Evolutionary conservation across 495 filamentous ascomycete species (phyloP), one percentile per base, ranked within the genome.

Genomic region (Xylaria telfairii): DNA sequence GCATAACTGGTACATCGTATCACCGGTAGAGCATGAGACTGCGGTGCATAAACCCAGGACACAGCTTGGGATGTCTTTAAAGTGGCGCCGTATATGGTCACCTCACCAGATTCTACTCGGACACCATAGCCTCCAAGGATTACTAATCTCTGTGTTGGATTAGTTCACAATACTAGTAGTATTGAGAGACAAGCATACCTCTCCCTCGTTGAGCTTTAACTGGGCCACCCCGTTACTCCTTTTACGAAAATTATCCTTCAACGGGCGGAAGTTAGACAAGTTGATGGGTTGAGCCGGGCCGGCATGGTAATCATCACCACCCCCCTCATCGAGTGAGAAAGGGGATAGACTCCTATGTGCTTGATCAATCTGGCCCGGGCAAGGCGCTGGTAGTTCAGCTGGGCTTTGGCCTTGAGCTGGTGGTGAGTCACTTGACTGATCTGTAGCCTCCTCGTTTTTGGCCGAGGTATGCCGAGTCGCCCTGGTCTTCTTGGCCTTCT

Each of bases 81-180:
- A 24, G 86, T 88, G 0, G 92, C 90, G 4, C 93, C 93, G 73
- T 87, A 87, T 30, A 94, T 81, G 47, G 90, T 86, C 32, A 90
- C 89, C 64, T 89, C 84, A 53, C 83, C 83, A 34, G 78, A 73
- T 26, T 83, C 84, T 3, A 95, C 86, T 78, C 86, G 88, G 26
- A 97, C 70, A 62, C 92, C 91, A 81, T 91, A 97, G 70, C 90
- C 89, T 5, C 93, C 93, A 3, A 95, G 75, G 30, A 93, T 77
- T 12, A 90, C 87, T 39, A 94, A 74, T 26, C 87, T 90, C 90
- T 94, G 68, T 19, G 26, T 24, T 61, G 26, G 64, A 67, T 69
- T 51, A 44, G 34, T 71, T 73, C 34, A 68, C 68, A 34, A 47
- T 44, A 21, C 28, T 0, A 34, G 39, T 12, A 21, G 51, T n/a